Conservation (phyloP, 2,329 filamentous ascomycete genomes). For the Sarocladiaceae sp. region DNA sequence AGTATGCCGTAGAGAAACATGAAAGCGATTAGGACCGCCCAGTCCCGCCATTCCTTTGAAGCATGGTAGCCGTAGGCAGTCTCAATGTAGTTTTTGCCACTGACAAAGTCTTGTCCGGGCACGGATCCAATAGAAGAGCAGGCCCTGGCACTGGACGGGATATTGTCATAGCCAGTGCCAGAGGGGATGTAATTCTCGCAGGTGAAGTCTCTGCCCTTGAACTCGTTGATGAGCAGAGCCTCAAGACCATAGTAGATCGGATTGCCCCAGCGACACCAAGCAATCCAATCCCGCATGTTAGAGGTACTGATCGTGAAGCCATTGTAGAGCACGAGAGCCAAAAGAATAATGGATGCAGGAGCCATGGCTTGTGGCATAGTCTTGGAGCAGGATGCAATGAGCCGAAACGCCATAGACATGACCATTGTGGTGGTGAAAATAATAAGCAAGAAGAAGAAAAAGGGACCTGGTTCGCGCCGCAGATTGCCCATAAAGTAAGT, state of each 20-base stretch:
- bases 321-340: constrained; percentile 40
- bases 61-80: background rate
- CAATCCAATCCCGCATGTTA: constrained; percentile 43
- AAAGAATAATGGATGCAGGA: constrained; percentile 23
- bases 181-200: constrained; percentile 40
- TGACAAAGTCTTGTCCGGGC: background rate
- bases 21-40: constrained; percentile 63
- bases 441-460: constrained; percentile 83
- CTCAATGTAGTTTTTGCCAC: background rate
- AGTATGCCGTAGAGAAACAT: constrained; percentile 54
- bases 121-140: constrained; percentile 24
- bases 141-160: constrained; percentile 23
- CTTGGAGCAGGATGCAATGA: constrained; percentile 14
- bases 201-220: constrained; percentile 45
- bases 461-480: constrained; percentile 66
- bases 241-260: constrained; percentile 60
- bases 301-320: constrained; percentile 36
- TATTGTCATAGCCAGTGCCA: constrained; percentile 19
- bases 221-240: constrained; percentile 65
- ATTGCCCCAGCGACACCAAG: constrained; percentile 61
- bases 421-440: constrained; percentile 68
- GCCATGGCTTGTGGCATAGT: constrained; percentile 24
- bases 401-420: constrained; percentile 37
- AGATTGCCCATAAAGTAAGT: constrained; percentile 88
- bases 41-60: constrained; percentile 50